phyloP scores from a whole-genome alignment of 306 rosid genomes.

The Crotalaria pallida region DNA sequence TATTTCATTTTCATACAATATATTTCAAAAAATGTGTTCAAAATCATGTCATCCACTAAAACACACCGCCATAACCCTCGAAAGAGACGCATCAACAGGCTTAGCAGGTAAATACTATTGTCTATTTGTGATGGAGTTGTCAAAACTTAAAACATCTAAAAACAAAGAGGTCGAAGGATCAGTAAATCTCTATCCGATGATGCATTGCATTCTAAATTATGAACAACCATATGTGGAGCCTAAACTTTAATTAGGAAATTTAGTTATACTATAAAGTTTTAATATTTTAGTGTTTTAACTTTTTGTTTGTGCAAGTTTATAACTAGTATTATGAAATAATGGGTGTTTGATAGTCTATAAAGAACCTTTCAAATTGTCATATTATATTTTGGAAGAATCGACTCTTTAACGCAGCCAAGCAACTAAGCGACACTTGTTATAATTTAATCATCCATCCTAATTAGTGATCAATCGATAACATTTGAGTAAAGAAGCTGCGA shows the following conservation, averaged over 20 bases:
- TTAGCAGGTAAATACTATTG: too few relatives aligned
- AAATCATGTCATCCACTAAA: too few relatives aligned
- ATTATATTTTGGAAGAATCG: not conserved
- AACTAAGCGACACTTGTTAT: not conserved
- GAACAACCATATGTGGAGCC: slow-evolving; percentile 1
- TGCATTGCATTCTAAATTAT: not conserved
- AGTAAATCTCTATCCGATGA: not conserved
- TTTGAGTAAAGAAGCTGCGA: not conserved
- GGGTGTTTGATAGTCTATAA: not conserved
- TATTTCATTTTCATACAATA: too few relatives aligned
- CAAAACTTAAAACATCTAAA: not conserved
- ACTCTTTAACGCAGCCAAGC: not conserved
- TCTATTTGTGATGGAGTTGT: too few relatives aligned
- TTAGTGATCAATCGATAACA: not conserved
- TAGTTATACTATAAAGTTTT: not conserved
- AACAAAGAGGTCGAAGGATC: not conserved
- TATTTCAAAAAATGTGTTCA: too few relatives aligned
- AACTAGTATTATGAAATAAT: not conserved
- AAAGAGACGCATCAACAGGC: too few relatives aligned
- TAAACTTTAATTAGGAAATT: not conserved
- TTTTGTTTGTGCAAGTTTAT: not conserved
- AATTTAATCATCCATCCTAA: not conserved
- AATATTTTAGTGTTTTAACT: not conserved
- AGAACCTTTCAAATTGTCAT: not conserved
- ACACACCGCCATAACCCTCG: too few relatives aligned